phyloP scores from a whole-genome alignment of 805 yeast species.

The Saccharomycopsis fibuligera region DNA sequence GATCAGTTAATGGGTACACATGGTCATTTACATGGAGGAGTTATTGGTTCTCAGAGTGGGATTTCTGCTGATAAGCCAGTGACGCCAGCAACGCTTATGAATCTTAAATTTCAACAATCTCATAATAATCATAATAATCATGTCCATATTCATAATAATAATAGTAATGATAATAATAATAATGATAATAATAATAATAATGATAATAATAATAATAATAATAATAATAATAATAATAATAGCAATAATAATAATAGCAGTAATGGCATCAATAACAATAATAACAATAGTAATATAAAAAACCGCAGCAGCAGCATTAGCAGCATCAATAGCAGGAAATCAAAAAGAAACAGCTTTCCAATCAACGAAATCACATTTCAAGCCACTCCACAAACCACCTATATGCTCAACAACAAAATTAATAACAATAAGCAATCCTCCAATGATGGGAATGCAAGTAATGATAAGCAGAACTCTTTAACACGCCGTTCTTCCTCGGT shows the following conservation, averaged over 20 bases:
- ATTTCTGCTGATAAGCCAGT: constrained; percentile 8
- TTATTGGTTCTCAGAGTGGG: neutral
- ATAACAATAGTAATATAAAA: neutral
- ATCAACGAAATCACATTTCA: constrained; percentile 18
- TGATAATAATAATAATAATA: neutral
- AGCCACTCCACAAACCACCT: neutral
- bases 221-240: no score
- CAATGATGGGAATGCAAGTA: no score
- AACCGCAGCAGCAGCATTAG: neutral
- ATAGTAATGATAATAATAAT: neutral
- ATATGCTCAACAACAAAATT: neutral
- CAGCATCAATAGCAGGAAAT: neutral
- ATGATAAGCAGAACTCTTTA: no score
- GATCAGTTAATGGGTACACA: no score
- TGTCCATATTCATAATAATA: no score
- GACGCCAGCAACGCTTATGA: constrained; percentile 21
- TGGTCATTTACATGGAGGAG: no score
- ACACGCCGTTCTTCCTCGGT: no score
- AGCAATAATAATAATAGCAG: no score
- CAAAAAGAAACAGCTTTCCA: neutral
- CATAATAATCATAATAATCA: no score
- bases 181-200: neutral
- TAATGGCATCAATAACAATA: neutral
- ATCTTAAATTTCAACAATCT: constrained; percentile 8
- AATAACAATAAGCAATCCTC: neutral